Percentiles rank a stretch among this genome's conserved stretches.
Conservation (phyloP, 257 asterid species). For the Forsythia suspensa region DNA sequence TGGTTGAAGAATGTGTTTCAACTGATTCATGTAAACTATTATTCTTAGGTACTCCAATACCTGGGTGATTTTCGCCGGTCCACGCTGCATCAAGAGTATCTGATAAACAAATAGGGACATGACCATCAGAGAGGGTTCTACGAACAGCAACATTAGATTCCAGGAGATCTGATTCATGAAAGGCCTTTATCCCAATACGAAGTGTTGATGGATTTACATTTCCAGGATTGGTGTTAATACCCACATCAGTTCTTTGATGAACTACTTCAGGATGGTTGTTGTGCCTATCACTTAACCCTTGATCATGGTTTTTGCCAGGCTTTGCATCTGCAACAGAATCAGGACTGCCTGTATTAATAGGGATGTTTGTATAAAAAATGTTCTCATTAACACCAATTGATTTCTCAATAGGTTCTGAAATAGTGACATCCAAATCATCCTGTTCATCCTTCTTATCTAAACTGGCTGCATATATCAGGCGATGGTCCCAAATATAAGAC, state of each 20-base stretch:
- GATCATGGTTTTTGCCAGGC: constrained; percentile 37
- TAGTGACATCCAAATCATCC: constrained; percentile 29
- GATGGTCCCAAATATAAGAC: constrained; percentile 89
- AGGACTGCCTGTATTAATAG: constrained; percentile 29
- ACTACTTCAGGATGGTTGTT: constrained; percentile 29
- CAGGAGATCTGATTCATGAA: constrained; percentile 37
- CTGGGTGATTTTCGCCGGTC: constrained; percentile 71
- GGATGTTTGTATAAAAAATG: constrained; percentile 30
- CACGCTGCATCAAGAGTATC: constrained; percentile 90
- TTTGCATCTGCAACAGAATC: constrained; percentile 36
- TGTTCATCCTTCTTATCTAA: constrained; percentile 37
- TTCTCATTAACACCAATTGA: constrained; percentile 37
- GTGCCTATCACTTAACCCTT: constrained; percentile 18
- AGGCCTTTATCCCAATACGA: constrained; percentile 35
- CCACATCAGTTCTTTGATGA: constrained; percentile 30
- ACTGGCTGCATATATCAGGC: constrained; percentile 63
- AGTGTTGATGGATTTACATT: constrained; percentile 27
- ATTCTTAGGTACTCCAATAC: constrained; percentile 35
- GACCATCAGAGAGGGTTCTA: constrained; percentile 66
- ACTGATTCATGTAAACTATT: constrained; percentile 38
- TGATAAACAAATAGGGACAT: constrained; percentile 65
- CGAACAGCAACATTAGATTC: constrained; percentile 41
- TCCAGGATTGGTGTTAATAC: constrained; percentile 24
- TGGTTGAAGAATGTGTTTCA: constrained; percentile 37
- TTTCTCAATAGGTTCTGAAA: constrained; percentile 39